phyloP scores from a whole-genome alignment of 192 early-diverging fungal genomes.

The Gryganskiella cystojenkinii region DNA sequence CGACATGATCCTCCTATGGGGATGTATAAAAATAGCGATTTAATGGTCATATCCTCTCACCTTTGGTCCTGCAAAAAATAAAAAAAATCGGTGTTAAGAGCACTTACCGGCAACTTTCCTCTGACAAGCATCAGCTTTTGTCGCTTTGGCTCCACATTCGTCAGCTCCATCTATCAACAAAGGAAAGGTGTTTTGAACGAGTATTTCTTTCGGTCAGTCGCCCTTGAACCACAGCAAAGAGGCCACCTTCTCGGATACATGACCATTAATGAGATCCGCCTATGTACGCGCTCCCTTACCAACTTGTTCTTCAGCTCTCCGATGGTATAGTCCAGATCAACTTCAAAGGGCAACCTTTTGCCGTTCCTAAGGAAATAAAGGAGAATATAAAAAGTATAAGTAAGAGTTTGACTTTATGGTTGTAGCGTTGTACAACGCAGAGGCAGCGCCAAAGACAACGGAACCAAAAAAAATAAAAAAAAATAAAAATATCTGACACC shows the following conservation, averaged over 20 bases:
- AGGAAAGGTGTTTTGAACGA: not conserved
- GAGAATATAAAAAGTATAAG: not conserved
- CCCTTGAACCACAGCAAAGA: not conserved
- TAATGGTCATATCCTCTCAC: too few species aligned
- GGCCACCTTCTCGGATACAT: too few species aligned
- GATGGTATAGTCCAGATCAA: constrained; percentile 39
- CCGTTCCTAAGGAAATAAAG: constrained; percentile 29
- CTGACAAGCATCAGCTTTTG: constrained; percentile 81
- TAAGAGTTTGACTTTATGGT: not conserved
- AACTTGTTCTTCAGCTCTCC: constrained; percentile 47
- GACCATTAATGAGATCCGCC: too few species aligned
- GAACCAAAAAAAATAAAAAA: not conserved
- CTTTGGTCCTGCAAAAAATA: too few species aligned
- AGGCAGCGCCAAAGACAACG: too few species aligned
- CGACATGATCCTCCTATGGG: constrained; percentile 45
- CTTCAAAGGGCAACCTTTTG: constrained; percentile 45
- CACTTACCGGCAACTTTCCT: constrained; percentile 68
- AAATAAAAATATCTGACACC: not conserved
- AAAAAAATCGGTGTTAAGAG: too few species aligned
- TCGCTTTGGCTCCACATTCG: constrained; percentile 67
- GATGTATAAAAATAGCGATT: not conserved
- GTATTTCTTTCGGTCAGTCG: too few species aligned
- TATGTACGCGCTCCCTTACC: not conserved
- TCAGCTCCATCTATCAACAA: constrained; percentile 60
- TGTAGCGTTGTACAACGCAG: too few species aligned